Conservation (phyloP, 345 rosid genomes). For the Barbarea vulgaris region DNA sequence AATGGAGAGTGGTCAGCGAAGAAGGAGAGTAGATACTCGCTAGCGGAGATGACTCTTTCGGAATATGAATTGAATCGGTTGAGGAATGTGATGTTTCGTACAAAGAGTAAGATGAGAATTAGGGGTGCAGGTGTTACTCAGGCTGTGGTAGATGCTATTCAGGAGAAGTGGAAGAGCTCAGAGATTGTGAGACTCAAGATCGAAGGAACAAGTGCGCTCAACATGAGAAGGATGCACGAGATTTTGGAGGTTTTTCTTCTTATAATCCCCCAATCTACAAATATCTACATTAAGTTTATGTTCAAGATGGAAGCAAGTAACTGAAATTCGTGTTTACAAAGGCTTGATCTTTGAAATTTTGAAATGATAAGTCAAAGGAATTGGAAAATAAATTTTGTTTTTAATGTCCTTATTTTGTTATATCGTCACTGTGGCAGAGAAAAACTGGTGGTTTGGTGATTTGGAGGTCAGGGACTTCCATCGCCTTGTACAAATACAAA, state of each 20-base stretch:
- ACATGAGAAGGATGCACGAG: constrained; percentile 91
- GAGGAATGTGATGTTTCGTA: constrained; percentile 71
- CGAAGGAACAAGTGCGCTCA: constrained; percentile 84
- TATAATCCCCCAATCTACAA: constrained; percentile 18
- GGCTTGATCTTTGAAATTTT: constrained; percentile 6
- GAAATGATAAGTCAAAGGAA: background rate
- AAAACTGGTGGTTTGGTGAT: constrained; percentile 96
- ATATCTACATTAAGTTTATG: background rate
- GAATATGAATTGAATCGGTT: constrained; percentile 73
- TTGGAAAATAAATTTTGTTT: background rate
- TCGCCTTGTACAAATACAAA: constrained; percentile 76
- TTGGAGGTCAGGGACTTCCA: constrained; percentile 91
- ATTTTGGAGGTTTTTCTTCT: constrained; percentile 72
- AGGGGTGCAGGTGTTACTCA: constrained; percentile 72
- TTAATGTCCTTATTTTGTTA: background rate
- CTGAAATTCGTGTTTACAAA: background rate
- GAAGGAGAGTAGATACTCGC: constrained; percentile 60
- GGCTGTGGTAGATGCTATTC: constrained; percentile 70
- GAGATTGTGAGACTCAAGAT: constrained; percentile 87
- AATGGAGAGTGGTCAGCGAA: constrained; percentile 53
- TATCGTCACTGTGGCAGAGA: constrained; percentile 51
- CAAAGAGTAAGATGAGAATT: constrained; percentile 62
- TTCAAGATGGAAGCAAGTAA: background rate
- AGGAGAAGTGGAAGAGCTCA: constrained; percentile 70
- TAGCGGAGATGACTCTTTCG: constrained; percentile 80